A percentile compares a stretch with the other conserved stretches of the same genome.
Conservation (phyloP, 805 yeast genomes). For the Zygosaccharomyces pseudorouxii region DNA sequence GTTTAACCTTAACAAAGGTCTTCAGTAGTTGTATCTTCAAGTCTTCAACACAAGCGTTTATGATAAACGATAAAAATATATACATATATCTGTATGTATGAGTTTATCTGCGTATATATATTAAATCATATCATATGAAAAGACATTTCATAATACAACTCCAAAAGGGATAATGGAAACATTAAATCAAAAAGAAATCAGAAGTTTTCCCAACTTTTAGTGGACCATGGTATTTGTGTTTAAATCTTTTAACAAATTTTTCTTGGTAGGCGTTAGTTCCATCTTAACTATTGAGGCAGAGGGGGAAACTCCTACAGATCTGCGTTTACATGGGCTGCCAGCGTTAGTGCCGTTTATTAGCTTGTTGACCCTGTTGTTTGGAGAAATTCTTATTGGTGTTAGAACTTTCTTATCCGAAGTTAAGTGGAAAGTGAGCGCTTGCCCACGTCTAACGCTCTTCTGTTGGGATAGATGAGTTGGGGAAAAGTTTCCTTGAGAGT, state of each 20-base stretch:
- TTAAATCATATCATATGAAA: background rate
- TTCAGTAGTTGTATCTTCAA: background rate
- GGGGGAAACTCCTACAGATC: conserved; percentile 10
- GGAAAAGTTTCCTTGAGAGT: conserved; percentile 12
- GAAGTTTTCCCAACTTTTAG: background rate
- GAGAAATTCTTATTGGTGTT: conserved; percentile 31
- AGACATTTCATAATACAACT: conserved; percentile 2
- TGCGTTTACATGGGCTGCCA: conserved; percentile 10
- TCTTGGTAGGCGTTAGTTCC: conserved; percentile 15
- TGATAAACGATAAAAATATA: background rate
- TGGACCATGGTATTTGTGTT: conserved; percentile 20
- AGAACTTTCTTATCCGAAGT: conserved; percentile 29
- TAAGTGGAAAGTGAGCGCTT: conserved; percentile 34
- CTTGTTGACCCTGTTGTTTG: conserved; percentile 34
- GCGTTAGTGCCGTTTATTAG: conserved; percentile 25
- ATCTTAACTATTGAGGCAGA: conserved; percentile 11
- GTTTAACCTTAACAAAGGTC: background rate
- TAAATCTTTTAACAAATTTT: conserved; percentile 22
- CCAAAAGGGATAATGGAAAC: background rate
- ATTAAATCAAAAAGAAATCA: background rate
- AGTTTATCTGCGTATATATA: background rate
- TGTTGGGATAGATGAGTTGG: conserved; percentile 18
- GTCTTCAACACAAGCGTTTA: background rate
- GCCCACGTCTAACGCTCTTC: conserved; percentile 23
- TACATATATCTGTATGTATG: background rate